Conservation (phyloP, 2,329 filamentous ascomycete genomes). For the Curvularia sp. region DNA sequence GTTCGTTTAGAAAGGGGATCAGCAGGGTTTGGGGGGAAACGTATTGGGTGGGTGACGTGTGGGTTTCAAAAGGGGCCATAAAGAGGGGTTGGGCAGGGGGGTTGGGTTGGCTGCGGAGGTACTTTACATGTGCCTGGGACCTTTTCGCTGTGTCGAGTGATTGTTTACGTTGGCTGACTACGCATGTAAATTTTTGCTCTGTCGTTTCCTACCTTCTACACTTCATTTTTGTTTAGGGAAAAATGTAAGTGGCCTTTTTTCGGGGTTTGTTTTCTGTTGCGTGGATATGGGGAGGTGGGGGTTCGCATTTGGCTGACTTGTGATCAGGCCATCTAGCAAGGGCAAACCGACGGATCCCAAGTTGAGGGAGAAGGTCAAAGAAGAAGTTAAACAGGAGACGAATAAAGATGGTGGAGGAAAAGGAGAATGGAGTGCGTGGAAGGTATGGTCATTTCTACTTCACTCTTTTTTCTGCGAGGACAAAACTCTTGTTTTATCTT, state of each 20-base stretch:
- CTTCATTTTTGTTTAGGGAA: background rate
- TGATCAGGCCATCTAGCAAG: slow-evolving; percentile 49
- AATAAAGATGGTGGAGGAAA: slow-evolving; percentile 57
- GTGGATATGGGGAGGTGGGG: background rate
- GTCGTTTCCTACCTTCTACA: too few species aligned
- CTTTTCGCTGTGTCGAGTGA: background rate
- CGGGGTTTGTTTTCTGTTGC: background rate
- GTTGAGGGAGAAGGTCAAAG: slow-evolving; percentile 54
- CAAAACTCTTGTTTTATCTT: background rate
- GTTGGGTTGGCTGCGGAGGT: background rate
- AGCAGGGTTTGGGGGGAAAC: too few species aligned
- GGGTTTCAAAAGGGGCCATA: too few species aligned
- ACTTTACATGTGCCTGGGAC: background rate
- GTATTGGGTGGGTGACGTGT: too few species aligned
- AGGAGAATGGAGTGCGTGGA: slow-evolving; percentile 58
- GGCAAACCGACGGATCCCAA: slow-evolving; percentile 57
- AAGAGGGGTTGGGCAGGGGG: background rate
- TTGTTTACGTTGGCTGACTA: background rate
- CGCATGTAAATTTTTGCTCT: background rate
- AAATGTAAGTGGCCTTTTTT: background rate
- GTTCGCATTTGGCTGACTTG: background rate
- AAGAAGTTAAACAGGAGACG: slow-evolving; percentile 55
- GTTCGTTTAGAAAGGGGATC: too few species aligned
- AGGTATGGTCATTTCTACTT: slow-evolving; percentile 38
- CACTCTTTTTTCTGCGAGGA: background rate